A percentile compares a stretch with the other conserved stretches of the same genome.
Conservation (phyloP, 257 asterid species). For the Prunella vulgaris region DNA sequence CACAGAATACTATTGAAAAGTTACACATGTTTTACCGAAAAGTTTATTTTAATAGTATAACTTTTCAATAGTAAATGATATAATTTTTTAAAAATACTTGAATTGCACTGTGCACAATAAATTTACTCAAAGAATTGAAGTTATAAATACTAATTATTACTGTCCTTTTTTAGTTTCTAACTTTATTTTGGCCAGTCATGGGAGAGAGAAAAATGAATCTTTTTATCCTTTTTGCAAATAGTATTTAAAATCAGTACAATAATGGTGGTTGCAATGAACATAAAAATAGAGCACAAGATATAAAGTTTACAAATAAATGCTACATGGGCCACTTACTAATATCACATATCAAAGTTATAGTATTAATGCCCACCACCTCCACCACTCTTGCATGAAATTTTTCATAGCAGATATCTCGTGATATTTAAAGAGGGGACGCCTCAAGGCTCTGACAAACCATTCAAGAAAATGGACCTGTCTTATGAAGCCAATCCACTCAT, state of each 20-base stretch:
- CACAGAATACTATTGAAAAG: too few species aligned
- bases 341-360: neutral
- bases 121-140: too few species aligned
- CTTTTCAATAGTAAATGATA: too few species aligned
- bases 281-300: neutral
- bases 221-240: conserved; percentile 19
- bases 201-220: neutral
- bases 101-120: too few species aligned
- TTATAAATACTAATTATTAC: too few species aligned
- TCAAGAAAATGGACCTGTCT: conserved; percentile 6
- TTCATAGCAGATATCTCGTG: conserved; percentile 23
- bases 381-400: neutral
- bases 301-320: neutral
- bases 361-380: neutral
- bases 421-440: conserved; percentile 20
- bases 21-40: too few species aligned
- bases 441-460: neutral
- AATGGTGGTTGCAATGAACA: neutral
- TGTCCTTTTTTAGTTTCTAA: too few species aligned
- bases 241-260: neutral
- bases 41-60: too few species aligned
- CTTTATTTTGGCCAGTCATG: too few species aligned
- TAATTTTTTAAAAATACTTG: too few species aligned
- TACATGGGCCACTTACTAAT: conserved; percentile 10
- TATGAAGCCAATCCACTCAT: neutral